Percentiles rank a stretch among this genome's conserved stretches.
Evolutionary conservation across 2,329 filamentous ascomycete species (phyloP).

Genomic region (Exophiala sp.): DNA sequence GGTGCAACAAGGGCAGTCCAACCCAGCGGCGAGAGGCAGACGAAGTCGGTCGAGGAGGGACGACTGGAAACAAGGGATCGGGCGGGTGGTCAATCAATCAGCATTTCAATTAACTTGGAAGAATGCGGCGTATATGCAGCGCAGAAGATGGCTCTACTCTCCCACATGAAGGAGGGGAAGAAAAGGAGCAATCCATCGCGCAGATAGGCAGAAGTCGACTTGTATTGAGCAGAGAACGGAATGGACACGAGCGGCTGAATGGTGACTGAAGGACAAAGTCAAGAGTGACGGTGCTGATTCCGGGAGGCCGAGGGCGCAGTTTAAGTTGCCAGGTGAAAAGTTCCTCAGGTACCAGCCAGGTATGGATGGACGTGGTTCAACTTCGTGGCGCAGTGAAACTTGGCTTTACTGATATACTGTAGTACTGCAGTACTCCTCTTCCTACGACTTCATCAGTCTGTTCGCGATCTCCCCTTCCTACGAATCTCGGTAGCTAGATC

Average conservation of each 20-base stretch:
- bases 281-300: too few species aligned
- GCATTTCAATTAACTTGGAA: neutral
- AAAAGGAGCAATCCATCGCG: neutral
- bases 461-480: too few species aligned
- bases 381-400: too few species aligned
- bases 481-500: too few species aligned
- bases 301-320: too few species aligned
- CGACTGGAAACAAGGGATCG: neutral
- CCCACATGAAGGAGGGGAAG: neutral
- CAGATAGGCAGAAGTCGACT: neutral
- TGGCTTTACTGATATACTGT: too few species aligned
- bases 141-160: neutral
- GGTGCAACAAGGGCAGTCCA: constrained; percentile 13
- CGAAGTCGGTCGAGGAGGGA: neutral
- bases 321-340: neutral
- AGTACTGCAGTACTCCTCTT: too few species aligned
- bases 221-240: neutral
- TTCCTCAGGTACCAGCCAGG: too few species aligned
- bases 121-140: neutral
- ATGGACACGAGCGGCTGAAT: neutral
- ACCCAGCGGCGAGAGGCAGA: neutral
- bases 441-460: too few species aligned
- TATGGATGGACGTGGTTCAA: too few species aligned
- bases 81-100: neutral
- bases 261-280: neutral